A percentile compares a stretch with the other conserved stretches of the same genome.
Conservation (phyloP, 371 early-diverging fungal genomes). For the Circinella minor region DNA sequence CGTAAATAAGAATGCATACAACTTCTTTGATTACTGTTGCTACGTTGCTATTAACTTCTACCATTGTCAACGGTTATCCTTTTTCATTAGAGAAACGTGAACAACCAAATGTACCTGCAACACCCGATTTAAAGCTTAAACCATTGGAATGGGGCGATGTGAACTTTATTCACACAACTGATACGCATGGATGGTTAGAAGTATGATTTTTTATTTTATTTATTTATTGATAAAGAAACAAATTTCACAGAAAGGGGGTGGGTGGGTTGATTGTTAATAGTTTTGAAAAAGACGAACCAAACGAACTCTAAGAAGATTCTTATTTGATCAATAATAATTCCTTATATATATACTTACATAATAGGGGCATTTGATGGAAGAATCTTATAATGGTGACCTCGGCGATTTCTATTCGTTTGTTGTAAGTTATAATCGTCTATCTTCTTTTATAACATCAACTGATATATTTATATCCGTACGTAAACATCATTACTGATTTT, state of each 20-base stretch:
- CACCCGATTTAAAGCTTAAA: slow-evolving; percentile 27
- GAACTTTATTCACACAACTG: slow-evolving; percentile 57
- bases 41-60: neutral
- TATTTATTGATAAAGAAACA: too few relatives aligned
- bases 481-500: neutral
- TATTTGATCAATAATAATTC: neutral
- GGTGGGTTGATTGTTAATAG: neutral
- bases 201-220: slow-evolving; percentile 14
- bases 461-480: too few relatives aligned
- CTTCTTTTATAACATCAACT: too few relatives aligned
- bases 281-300: neutral
- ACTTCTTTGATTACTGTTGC: neutral
- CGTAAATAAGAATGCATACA: neutral
- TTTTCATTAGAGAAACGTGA: slow-evolving; percentile 11
- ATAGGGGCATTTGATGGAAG: slow-evolving; percentile 48
- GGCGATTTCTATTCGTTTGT: slow-evolving; percentile 63
- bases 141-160: slow-evolving; percentile 58
- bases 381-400: slow-evolving; percentile 54
- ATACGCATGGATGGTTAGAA: slow-evolving; percentile 52
- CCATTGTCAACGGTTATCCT: neutral
- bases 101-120: slow-evolving; percentile 39
- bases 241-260: too few relatives aligned
- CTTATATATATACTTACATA: neutral
- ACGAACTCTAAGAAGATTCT: neutral
- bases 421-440: slow-evolving; percentile 18